These are phyloP conservation scores for Naganishia liquefaciens DNA, from an alignment of 1,284 basidiomycete species.

Conservation along the genomic window DNA sequence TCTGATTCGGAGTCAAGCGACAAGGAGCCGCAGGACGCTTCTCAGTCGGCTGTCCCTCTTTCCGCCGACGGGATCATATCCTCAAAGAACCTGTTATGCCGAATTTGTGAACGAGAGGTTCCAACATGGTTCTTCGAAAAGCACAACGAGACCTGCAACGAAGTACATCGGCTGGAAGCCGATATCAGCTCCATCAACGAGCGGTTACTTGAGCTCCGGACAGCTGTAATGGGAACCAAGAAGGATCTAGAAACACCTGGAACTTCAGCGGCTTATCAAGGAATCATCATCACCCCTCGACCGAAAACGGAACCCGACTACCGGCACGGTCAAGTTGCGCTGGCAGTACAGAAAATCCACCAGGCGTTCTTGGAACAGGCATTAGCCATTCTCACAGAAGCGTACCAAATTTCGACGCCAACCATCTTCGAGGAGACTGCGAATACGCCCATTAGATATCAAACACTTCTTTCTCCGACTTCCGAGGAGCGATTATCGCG, in stretches of 20 bases:
- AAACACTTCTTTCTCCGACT: conserved; percentile 78
- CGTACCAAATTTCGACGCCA: conserved; percentile 82
- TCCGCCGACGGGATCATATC: conserved; percentile 58
- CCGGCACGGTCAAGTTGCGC: conserved; percentile 57
- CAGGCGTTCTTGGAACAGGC: conserved; percentile 75
- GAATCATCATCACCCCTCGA: conserved; percentile 49
- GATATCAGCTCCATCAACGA: conserved; percentile 95
- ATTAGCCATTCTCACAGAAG: conserved; percentile 77
- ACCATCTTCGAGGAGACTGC: conserved; percentile 86
- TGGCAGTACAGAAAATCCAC: conserved; percentile 78
- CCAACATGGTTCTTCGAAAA: conserved; percentile 99
- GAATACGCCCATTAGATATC: conserved; percentile 86
- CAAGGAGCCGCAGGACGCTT: conserved; percentile 8
- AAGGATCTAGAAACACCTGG: conserved; percentile 59
- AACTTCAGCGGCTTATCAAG: conserved; percentile 74
- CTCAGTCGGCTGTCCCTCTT: conserved; percentile 26
- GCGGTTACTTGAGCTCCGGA: conserved; percentile 78
- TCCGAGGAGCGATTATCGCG: conserved; percentile 80
- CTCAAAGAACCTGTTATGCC: conserved; percentile 86
- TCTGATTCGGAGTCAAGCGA: conserved; percentile 2
- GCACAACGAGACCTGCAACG: conserved; percentile 98
- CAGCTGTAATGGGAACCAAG: conserved; percentile 74
- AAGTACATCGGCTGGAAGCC: conserved; percentile 93
- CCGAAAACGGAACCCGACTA: conserved; percentile 26
- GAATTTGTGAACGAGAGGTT: conserved; percentile 95